These are phyloP conservation scores for Butyriboletus loyo DNA, from an alignment of 768 basidiomycete species.

Conservation along the genomic window DNA sequence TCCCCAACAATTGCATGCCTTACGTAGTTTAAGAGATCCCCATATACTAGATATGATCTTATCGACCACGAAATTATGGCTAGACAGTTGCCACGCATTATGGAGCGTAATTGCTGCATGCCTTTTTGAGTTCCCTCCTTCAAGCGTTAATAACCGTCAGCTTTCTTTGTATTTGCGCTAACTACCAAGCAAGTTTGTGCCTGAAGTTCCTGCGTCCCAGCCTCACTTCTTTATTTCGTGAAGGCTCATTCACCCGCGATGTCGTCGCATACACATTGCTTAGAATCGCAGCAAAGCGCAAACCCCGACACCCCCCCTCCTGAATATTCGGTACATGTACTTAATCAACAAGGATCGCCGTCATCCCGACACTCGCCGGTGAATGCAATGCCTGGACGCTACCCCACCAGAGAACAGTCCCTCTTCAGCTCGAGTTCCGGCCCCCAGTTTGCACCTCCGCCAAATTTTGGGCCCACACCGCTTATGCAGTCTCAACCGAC, in stretches of 20 bases:
- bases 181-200: neutral
- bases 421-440: slow-evolving; percentile 14
- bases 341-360: slow-evolving; percentile 8
- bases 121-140: neutral
- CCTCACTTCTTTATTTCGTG: neutral
- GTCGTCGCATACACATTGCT: slow-evolving; percentile 11
- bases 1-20: neutral
- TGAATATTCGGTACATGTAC: slow-evolving; percentile 23
- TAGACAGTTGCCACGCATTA: neutral
- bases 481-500: slow-evolving; percentile 34
- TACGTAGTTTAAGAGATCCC: neutral
- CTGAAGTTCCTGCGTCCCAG: neutral
- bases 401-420: slow-evolving; percentile 13
- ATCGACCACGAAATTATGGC: neutral
- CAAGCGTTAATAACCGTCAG: neutral
- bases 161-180: neutral
- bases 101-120: neutral
- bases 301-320: slow-evolving; percentile 32
- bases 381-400: slow-evolving; percentile 11
- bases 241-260: slow-evolving; percentile 2
- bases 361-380: slow-evolving; percentile 19
- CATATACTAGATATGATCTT: neutral
- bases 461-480: slow-evolving; percentile 40
- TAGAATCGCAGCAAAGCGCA: slow-evolving; percentile 15
- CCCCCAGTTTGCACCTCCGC: slow-evolving; percentile 17